Evolutionary conservation across 2,329 filamentous ascomycete genomes (phyloP).

Genomic region (Apiospora malaysiana): DNA sequence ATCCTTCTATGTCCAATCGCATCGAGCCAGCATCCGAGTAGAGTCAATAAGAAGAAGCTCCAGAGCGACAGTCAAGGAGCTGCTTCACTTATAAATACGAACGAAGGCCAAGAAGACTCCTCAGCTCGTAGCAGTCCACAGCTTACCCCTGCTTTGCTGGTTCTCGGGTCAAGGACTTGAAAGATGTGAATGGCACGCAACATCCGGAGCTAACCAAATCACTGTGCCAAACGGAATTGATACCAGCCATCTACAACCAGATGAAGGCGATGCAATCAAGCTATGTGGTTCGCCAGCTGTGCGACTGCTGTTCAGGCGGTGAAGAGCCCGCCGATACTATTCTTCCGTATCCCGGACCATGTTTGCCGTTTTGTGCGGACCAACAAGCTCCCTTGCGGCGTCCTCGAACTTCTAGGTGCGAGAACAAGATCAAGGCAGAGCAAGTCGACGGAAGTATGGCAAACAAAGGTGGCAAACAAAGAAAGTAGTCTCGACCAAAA

Average conservation of each 20-base stretch:
- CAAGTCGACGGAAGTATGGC: neutral
- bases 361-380: neutral
- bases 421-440: neutral
- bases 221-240: neutral
- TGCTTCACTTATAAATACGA: neutral
- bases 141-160: neutral
- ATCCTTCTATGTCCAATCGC: neutral
- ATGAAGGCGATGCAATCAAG: neutral
- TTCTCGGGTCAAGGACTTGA: neutral
- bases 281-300: constrained; percentile 14
- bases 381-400: neutral
- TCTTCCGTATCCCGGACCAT: neutral
- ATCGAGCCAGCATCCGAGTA: neutral
- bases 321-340: neutral
- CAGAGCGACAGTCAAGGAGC: neutral
- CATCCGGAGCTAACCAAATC: neutral
- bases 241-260: neutral
- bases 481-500: too few species aligned
- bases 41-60: neutral
- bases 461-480: neutral
- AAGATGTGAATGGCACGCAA: neutral
- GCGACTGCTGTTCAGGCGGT: neutral
- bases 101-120: neutral
- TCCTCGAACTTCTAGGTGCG: neutral
- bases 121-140: neutral